Evolutionary conservation across 805 yeast genomes (phyloP), one percentile per base, ranked within the genome.

Genomic region (Komagataella populi): DNA sequence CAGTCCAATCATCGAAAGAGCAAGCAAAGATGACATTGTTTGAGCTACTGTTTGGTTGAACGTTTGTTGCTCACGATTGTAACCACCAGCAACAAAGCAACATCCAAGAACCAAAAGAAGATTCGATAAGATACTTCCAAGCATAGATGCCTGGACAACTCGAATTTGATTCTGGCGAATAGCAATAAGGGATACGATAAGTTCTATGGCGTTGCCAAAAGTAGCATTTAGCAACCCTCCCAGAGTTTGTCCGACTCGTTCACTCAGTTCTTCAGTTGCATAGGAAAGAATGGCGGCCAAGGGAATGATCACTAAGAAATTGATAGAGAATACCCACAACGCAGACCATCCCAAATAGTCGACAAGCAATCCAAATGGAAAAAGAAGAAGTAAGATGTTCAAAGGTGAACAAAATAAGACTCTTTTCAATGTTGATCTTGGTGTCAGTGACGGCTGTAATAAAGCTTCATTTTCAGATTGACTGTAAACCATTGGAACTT

Each of bases 21-120:
- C 95, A 80, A 93, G 78, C 56, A 93, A 74, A 1, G 97, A 89
- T 39, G 89, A 79, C 99, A 93, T 93, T 6, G 98, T 90, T 68
- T 93, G 98, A 4, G 99, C 99, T 6, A 90, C 97, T 0, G 98
- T 91, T 67, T 87, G 95, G 71, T 89, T 89, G 70, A 93, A 93
- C 1, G 76, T 76, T 67, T 93, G 98, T 65, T 86, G 93, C 44
- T 83, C 74, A 55, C 93, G 78, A 57, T 86, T 83, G 64, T 83
- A 77, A 16, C 99, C 99, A 52, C 99, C 99, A 46, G 86, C 89
- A 14, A 91, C 68, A 63, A 93, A 93, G 64, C 97, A 89, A 66
- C 95, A 85, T n/a, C 99, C 99, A 50, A 93, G 73, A 2, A 93
- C 99, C 51, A 93, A 73, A 54, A 93, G 71, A 59, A 90, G 70